phyloP scores from a whole-genome alignment of 1,284 basidiomycete genomes.

The Melampsora larici-populina region DNA sequence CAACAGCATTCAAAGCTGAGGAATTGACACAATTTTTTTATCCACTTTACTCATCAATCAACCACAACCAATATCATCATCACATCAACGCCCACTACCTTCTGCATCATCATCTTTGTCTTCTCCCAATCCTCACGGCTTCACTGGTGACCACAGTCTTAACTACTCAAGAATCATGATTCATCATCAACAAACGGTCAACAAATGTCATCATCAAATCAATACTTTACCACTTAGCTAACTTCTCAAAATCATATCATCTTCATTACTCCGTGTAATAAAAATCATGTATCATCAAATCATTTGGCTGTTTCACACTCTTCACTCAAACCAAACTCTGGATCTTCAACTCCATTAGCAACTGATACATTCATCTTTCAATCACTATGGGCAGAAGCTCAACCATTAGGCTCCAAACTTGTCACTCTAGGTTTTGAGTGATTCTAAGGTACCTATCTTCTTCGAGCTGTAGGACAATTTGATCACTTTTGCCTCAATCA shows the following conservation, averaged over 20 bases:
- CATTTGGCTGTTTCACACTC: neutral
- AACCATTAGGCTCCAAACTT: constrained; percentile 7
- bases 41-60: neutral
- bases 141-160: neutral
- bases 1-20: too few species aligned
- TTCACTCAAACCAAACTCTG: neutral
- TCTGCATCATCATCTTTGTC: neutral
- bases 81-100: neutral
- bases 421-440: constrained; percentile 14
- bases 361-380: constrained; percentile 34
- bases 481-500: neutral
- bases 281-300: neutral
- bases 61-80: neutral
- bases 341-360: neutral
- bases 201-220: neutral
- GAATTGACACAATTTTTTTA: too few species aligned
- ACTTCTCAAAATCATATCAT: neutral
- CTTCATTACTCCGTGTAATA: neutral
- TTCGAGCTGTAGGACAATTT: neutral
- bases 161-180: neutral
- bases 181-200: neutral
- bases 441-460: constrained; percentile 8
- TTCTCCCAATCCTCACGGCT: neutral
- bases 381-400: constrained; percentile 11
- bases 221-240: neutral